These are phyloP conservation scores for Rutstroemia sp. DNA, from an alignment of 2,329 filamentous ascomycete species.

Conservation along the genomic window DNA sequence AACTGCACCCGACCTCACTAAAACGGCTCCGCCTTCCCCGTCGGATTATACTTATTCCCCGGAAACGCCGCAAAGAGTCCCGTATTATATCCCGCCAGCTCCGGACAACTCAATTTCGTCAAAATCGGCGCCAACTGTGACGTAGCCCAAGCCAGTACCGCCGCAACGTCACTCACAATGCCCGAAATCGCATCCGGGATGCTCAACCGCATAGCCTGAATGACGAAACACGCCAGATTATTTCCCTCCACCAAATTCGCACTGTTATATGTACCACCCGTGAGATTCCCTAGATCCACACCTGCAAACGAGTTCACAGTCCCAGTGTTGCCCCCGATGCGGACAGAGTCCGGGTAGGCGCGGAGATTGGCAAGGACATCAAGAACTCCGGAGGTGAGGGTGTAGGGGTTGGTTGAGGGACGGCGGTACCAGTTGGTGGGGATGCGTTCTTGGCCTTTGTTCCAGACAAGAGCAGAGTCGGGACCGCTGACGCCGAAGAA, in stretches of 20 bases:
- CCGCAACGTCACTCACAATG: too few species aligned
- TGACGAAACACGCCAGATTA: slow-evolving; percentile 38
- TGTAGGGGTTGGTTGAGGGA: slow-evolving; percentile 28
- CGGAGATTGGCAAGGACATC: slow-evolving; percentile 31
- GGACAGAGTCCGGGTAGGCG: slow-evolving; percentile 24
- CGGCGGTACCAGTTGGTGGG: neutral
- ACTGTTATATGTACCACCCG: slow-evolving; percentile 38
- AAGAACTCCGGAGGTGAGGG: slow-evolving; percentile 29
- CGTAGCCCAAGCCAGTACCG: too few species aligned
- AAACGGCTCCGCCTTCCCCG: too few species aligned
- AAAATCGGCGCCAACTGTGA: too few species aligned
- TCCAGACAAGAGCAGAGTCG: slow-evolving; percentile 3
- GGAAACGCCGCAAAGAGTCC: too few species aligned
- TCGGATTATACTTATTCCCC: too few species aligned
- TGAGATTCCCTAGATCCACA: slow-evolving; percentile 36
- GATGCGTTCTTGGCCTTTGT: neutral
- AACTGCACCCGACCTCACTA: too few species aligned
- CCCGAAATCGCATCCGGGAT: neutral
- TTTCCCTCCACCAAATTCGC: slow-evolving; percentile 38
- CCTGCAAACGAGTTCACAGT: slow-evolving; percentile 40
- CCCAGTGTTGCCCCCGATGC: neutral
- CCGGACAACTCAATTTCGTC: too few species aligned
- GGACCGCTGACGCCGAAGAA: slow-evolving; percentile 11
- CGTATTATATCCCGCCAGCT: too few species aligned
- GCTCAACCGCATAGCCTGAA: slow-evolving; percentile 32